Conservation (phyloP, 495 filamentous ascomycete genomes). For the Aeminium ludgeri region DNA sequence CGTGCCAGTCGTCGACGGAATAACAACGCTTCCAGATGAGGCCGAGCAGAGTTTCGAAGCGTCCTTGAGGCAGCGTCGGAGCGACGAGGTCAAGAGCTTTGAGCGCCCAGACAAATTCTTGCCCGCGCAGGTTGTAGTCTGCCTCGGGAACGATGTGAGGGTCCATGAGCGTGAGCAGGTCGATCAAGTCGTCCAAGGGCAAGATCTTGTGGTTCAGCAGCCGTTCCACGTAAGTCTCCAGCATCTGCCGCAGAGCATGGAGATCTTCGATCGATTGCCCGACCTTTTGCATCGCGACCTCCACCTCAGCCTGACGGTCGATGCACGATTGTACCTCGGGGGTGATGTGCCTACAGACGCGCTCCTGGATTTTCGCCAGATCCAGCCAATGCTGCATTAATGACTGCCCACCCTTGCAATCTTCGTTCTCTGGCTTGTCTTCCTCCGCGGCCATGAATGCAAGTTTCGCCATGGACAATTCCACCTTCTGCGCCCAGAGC, state of each 20-base stretch:
- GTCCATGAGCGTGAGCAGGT: conserved; percentile 63
- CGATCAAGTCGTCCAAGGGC: conserved; percentile 49
- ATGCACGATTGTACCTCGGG: conserved; percentile 47
- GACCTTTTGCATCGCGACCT: conserved; percentile 55
- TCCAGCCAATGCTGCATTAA: conserved; percentile 23
- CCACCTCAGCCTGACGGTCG: conserved; percentile 57
- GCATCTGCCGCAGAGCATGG: conserved; percentile 45
- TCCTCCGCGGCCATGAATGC: conserved; percentile 46
- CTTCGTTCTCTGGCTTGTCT: conserved; percentile 37
- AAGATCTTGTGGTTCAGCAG: conserved; percentile 54
- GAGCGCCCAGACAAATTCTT: conserved; percentile 52
- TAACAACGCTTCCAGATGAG: conserved; percentile 75
- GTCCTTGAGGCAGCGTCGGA: conserved; percentile 31
- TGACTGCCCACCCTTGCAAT: no score
- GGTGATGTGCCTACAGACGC: conserved; percentile 42
- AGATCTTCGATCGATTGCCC: conserved; percentile 37
- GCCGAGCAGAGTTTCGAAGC: conserved; percentile 39
- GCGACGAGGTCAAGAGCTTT: conserved; percentile 38
- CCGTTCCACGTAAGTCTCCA: conserved; percentile 45
- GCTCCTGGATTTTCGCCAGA: conserved; percentile 56
- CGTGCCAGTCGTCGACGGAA: conserved; percentile 60
- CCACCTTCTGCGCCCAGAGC: conserved; percentile 76
- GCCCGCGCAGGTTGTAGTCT: conserved; percentile 18
- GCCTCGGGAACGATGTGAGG: conserved; percentile 11
- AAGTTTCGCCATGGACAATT: conserved; percentile 76